These are phyloP conservation scores for Chytriomyces sp. DNA, from an alignment of 192 early-diverging fungal species.

Conservation along the genomic window DNA sequence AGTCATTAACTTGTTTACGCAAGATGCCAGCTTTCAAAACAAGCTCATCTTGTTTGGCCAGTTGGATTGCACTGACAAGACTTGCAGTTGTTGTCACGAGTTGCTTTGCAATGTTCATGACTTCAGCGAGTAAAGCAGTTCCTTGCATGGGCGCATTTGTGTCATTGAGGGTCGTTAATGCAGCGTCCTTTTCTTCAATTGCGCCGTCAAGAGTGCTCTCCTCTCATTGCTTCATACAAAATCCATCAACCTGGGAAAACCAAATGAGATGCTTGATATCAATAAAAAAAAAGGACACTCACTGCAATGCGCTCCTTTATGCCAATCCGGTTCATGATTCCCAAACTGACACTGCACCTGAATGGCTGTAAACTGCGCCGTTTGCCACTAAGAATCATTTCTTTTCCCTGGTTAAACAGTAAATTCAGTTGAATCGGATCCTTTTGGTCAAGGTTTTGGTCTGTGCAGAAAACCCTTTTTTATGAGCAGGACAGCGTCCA, in stretches of 20 bases:
- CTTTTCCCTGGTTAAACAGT: conserved; percentile 57
- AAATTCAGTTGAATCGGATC: conserved; percentile 67
- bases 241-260: conserved; percentile 47
- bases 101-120: conserved; percentile 55
- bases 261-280: background rate
- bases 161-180: conserved; percentile 29
- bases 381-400: conserved; percentile 58
- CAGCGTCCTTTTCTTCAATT: conserved; percentile 43
- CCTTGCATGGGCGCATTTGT: conserved; percentile 53
- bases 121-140: conserved; percentile 63
- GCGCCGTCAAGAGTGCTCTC: conserved; percentile 32
- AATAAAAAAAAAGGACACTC: no score
- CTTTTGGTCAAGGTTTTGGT: conserved; percentile 62
- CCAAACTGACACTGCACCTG: conserved; percentile 61
- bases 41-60: conserved; percentile 52
- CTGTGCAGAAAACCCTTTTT: conserved; percentile 69
- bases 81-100: conserved; percentile 52
- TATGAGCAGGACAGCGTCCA: conserved; percentile 59
- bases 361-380: conserved; percentile 59
- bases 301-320: conserved; percentile 50
- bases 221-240: conserved; percentile 53
- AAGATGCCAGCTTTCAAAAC: conserved; percentile 48
- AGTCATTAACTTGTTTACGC: conserved; percentile 51
- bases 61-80: conserved; percentile 40
- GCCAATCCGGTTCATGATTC: conserved; percentile 62